Evolutionary conservation across 345 rosid genomes (phyloP).

Genomic region (Arabidopsis arenosa): DNA sequence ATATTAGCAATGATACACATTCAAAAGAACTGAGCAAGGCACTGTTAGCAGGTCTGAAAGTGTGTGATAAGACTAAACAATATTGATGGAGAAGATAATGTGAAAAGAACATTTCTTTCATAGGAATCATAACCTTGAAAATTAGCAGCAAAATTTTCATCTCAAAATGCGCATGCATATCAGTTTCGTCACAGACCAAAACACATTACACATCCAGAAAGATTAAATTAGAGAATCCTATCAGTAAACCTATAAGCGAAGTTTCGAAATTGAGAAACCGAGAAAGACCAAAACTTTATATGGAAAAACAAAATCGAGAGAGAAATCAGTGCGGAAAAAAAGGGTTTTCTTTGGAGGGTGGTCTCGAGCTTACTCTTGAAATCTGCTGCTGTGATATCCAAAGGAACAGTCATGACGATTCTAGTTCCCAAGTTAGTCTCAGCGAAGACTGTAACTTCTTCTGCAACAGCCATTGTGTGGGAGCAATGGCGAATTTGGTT

Average conservation of each 20-base stretch:
- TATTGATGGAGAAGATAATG: slow-evolving; percentile 9
- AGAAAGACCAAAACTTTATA: slow-evolving; percentile 17
- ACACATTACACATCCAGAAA: background rate
- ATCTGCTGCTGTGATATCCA: slow-evolving; percentile 52
- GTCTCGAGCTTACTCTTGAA: slow-evolving; percentile 54
- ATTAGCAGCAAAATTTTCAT: slow-evolving; percentile 10
- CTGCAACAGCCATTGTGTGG: slow-evolving; percentile 37
- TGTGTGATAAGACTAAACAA: slow-evolving; percentile 3
- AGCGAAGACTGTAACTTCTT: slow-evolving; percentile 58
- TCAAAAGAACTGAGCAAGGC: slow-evolving; percentile 9
- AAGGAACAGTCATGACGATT: slow-evolving; percentile 58
- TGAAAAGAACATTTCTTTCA: background rate
- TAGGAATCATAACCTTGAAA: slow-evolving; percentile 1
- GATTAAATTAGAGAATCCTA: background rate
- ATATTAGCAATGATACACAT: slow-evolving; percentile 16
- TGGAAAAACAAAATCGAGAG: background rate
- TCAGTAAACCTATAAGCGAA: slow-evolving; percentile 20
- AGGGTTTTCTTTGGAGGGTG: background rate
- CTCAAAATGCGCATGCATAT: slow-evolving; percentile 15
- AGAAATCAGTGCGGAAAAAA: background rate
- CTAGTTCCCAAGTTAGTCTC: slow-evolving; percentile 68
- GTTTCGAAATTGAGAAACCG: slow-evolving; percentile 3
- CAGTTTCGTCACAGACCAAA: background rate
- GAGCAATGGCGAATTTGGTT: background rate
- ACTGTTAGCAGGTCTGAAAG: background rate